phyloP scores from a whole-genome alignment of 768 basidiomycete genomes.

The Boletus tomentosulus region DNA sequence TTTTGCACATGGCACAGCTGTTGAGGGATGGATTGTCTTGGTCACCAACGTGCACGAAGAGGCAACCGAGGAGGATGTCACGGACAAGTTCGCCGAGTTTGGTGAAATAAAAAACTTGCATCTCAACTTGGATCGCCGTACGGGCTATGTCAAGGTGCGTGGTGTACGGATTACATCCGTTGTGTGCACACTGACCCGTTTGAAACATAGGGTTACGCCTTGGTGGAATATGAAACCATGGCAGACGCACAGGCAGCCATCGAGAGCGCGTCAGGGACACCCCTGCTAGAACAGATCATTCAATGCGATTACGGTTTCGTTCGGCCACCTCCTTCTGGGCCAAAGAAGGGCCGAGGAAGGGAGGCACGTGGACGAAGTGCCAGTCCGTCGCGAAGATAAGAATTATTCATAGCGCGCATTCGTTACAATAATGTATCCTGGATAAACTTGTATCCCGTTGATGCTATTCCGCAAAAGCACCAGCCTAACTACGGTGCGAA shows the following conservation, averaged over 20 bases:
- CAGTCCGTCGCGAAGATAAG: constrained; percentile 63
- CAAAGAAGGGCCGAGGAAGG: constrained; percentile 68
- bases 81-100: constrained; percentile 93
- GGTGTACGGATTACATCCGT: background rate
- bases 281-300: constrained; percentile 79
- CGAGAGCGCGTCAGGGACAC: constrained; percentile 79
- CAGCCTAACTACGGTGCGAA: constrained; percentile 5
- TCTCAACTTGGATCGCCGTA: constrained; percentile 92
- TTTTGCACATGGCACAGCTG: constrained; percentile 51
- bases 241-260: constrained; percentile 93
- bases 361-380: constrained; percentile 69
- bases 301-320: constrained; percentile 94
- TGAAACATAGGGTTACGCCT: constrained; percentile 78
- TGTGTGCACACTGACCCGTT: background rate
- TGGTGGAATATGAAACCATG: constrained; percentile 97
- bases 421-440: background rate
- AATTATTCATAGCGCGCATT: background rate
- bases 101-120: constrained; percentile 98
- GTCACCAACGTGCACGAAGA: constrained; percentile 98
- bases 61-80: constrained; percentile 94
- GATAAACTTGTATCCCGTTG: constrained; percentile 1
- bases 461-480: background rate
- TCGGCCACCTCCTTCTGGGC: constrained; percentile 75
- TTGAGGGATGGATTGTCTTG: constrained; percentile 98
- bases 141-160: constrained; percentile 95